phyloP scores from a whole-genome alignment of 192 early-diverging fungal species.

The Neocallimastix lanati region DNA sequence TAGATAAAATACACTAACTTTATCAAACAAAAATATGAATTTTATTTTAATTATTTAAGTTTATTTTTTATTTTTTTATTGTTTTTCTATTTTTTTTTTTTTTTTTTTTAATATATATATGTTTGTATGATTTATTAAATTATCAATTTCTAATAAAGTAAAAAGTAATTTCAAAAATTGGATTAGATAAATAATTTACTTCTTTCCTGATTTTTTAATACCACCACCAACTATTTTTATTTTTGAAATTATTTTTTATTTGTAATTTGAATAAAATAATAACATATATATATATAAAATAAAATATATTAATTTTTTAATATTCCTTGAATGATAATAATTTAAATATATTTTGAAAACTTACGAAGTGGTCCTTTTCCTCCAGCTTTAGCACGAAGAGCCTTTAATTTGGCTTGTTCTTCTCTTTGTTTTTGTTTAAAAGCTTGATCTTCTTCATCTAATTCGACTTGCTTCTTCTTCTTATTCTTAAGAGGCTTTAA shows the following conservation, averaged over 20 bases:
- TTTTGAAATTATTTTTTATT: neutral
- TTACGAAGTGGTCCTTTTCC: slow-evolving; percentile 27
- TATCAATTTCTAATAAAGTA: no score
- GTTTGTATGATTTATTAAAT: no score
- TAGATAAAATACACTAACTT: no score
- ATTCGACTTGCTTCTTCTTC: slow-evolving; percentile 44
- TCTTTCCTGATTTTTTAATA: slow-evolving; percentile 62
- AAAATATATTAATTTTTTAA: no score
- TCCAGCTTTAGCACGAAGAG: slow-evolving; percentile 43
- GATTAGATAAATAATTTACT: slow-evolving; percentile 25
- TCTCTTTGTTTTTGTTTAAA: slow-evolving; percentile 69
- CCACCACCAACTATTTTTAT: slow-evolving; percentile 28
- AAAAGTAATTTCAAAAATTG: no score
- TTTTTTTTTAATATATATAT: no score
- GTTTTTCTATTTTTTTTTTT: no score
- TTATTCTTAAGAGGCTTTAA: slow-evolving; percentile 73
- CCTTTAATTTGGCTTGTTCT: slow-evolving; percentile 58
- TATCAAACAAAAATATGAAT: no score
- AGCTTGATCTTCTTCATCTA: slow-evolving; percentile 56
- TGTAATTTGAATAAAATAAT: neutral
- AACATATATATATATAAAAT: slow-evolving; percentile 6
- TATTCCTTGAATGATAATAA: no score
- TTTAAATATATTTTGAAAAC: no score
- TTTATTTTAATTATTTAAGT: no score
- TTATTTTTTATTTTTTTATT: no score